phyloP scores from a whole-genome alignment of 495 filamentous ascomycete genomes.

The Annulohypoxylon maeteangense region DNA sequence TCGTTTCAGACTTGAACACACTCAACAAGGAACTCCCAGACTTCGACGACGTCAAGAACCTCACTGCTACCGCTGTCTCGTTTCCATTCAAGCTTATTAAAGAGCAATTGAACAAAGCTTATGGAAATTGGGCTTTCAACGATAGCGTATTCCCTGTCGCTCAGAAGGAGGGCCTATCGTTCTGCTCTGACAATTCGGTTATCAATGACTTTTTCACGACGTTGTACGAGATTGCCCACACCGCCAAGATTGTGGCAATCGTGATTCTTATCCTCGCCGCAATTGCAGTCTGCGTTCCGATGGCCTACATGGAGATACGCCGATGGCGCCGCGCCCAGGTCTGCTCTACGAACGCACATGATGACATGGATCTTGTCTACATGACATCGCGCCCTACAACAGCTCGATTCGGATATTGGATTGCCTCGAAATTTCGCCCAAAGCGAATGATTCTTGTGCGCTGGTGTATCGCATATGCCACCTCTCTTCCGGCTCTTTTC shows the following conservation, averaged over 20 bases:
- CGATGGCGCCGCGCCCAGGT: constrained; percentile 78
- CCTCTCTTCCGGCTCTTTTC: constrained; percentile 85
- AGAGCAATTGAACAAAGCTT: constrained; percentile 70
- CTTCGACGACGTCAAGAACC: constrained; percentile 83
- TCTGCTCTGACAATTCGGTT: constrained; percentile 85
- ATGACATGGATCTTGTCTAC: constrained; percentile 90
- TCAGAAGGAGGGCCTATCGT: constrained; percentile 79
- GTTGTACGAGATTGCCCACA: constrained; percentile 67
- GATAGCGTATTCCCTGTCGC: constrained; percentile 80
- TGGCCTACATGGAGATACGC: constrained; percentile 82
- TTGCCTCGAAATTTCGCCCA: constrained; percentile 73
- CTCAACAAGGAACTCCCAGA: constrained; percentile 82
- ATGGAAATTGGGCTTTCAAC: constrained; percentile 80
- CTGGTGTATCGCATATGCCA: constrained; percentile 89
- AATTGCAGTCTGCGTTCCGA: constrained; percentile 75
- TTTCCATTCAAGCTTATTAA: constrained; percentile 82
- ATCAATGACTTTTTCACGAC: constrained; percentile 88
- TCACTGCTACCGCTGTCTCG: constrained; percentile 74
- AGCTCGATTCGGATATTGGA: constrained; percentile 73
- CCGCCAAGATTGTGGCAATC: constrained; percentile 78
- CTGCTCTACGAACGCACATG: constrained; percentile 70
- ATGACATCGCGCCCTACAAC: constrained; percentile 84
- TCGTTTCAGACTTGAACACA: constrained; percentile 71
- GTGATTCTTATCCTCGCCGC: constrained; percentile 75
- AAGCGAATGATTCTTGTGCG: constrained; percentile 77